These are phyloP conservation scores for Fusarium musae DNA, from an alignment of 2,329 filamentous ascomycete genomes.

Conservation along the genomic window DNA sequence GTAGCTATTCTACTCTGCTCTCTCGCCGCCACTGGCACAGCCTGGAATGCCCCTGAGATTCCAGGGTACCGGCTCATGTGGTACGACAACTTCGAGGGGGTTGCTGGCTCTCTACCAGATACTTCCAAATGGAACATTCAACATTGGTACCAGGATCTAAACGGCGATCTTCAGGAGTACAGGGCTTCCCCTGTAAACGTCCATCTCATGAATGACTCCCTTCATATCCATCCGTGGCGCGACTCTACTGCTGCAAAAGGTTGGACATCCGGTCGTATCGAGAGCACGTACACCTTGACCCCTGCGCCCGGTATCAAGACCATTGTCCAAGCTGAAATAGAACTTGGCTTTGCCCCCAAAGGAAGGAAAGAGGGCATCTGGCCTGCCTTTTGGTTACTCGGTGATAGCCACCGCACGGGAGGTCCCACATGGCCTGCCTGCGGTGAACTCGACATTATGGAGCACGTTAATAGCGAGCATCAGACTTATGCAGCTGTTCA, in stretches of 20 bases:
- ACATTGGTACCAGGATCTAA: slow-evolving; percentile 8
- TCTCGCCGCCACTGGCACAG: neutral
- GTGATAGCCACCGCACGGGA: slow-evolving; percentile 33
- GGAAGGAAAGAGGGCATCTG: slow-evolving; percentile 55
- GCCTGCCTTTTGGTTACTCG: slow-evolving; percentile 44
- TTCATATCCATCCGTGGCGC: slow-evolving; percentile 61
- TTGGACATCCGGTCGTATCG: slow-evolving; percentile 64
- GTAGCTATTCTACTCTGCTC: neutral
- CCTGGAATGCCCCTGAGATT: slow-evolving; percentile 43
- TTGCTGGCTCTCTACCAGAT: slow-evolving; percentile 51
- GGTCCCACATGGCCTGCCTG: slow-evolving; percentile 37
- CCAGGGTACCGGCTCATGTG: slow-evolving; percentile 55
- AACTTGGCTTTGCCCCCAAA: slow-evolving; percentile 44
- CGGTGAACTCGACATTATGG: slow-evolving; percentile 39
- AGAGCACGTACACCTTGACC: slow-evolving; percentile 58
- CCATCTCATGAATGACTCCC: slow-evolving; percentile 58
- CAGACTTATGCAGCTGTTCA: slow-evolving; percentile 27
- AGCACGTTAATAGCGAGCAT: slow-evolving; percentile 25
- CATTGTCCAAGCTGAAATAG: slow-evolving; percentile 56
- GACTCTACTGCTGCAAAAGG: slow-evolving; percentile 44
- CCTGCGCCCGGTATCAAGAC: slow-evolving; percentile 53
- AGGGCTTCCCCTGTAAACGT: slow-evolving; percentile 50
- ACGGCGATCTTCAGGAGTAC: slow-evolving; percentile 41
- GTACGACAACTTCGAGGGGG: slow-evolving; percentile 57
- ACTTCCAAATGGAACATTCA: slow-evolving; percentile 55